phyloP scores from a whole-genome alignment of 495 filamentous ascomycete species.

The Glonium stellatum region DNA sequence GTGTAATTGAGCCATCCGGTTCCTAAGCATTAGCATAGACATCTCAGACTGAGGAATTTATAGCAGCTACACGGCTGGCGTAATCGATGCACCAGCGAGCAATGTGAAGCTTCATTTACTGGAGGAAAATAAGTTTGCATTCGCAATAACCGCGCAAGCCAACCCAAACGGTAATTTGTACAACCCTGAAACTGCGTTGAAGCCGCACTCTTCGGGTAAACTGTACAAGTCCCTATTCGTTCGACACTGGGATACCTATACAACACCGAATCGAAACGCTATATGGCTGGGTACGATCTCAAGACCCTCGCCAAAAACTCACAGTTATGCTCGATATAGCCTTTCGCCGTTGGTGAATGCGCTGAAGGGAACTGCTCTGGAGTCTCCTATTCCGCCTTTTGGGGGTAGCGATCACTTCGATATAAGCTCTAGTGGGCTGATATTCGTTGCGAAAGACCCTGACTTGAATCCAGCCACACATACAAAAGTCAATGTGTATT shows the following conservation, averaged over 20 bases:
- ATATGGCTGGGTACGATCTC: conserved; percentile 64
- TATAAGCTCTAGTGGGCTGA: conserved; percentile 51
- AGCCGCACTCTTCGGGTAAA: conserved; percentile 45
- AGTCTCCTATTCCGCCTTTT: conserved; percentile 57
- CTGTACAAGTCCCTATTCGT: conserved; percentile 54
- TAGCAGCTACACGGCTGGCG: conserved; percentile 49
- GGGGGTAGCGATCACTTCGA: conserved; percentile 56
- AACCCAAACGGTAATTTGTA: conserved; percentile 50
- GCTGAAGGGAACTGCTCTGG: conserved; percentile 49
- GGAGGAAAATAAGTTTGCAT: conserved; percentile 55
- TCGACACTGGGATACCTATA: conserved; percentile 53
- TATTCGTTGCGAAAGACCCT: conserved; percentile 83
- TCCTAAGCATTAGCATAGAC: no score
- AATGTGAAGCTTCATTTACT: conserved; percentile 65
- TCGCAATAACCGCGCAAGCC: conserved; percentile 59
- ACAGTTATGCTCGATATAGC: conserved; percentile 37
- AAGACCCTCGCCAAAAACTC: conserved; percentile 33
- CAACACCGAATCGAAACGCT: conserved; percentile 41
- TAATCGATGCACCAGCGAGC: conserved; percentile 60
- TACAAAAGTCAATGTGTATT: conserved; percentile 74
- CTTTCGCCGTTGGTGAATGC: conserved; percentile 51
- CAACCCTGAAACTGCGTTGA: conserved; percentile 49
- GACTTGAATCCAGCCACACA: conserved; percentile 67
- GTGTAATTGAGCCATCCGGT: no score
- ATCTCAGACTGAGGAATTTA: not conserved